Base-by-base conservation (phyloP, 345 rosid species). In the Boechera stricta region DNA sequence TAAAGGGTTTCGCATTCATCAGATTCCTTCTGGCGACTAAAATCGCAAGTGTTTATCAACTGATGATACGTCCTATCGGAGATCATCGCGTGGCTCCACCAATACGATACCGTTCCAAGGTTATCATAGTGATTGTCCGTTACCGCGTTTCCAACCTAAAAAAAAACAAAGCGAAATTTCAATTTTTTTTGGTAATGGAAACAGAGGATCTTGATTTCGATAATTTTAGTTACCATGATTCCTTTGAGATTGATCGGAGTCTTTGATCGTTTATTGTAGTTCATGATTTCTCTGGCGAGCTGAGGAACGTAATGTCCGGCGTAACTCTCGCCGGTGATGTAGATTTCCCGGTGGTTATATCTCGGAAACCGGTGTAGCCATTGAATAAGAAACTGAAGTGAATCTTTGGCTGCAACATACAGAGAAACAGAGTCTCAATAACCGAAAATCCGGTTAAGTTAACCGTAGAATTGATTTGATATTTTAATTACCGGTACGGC, bases 81-180 rank as follows among this genome's bases (percentile, higher is more conserved):
- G 45, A 96, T 96, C 97, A 91, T 96, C 1, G 99, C 99, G 62
- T 96, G 99, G 79, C 98, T 96, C 99, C 99, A 96, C 98, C 99
- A 96, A 58, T 89, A 96, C 26, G 90, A 86, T 77, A 96, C 99
- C 7, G 99, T 96, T 67, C 99, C 99, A 5, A 93, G 82, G 81
- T 93, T 96, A 75, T 96, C 98, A 55, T 90, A 91, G 79, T 93
- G 91, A 75, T 87, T 90, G 77, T 96, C 97, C 15, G 95, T 96
- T 24, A 93, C 99, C 2, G 99, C 99, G 78, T 96, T 96, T 35
- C 99, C 98, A 11, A 96, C 98, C 99, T 96, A 67, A 33, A 59
- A 71, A 72, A 33, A 59, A 71, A 72, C 72, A 26, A 45, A 61
- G 28, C 16, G 0, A 10, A 39, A 15, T 55, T 47, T 32, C 10